phyloP scores from a whole-genome alignment of 768 basidiomycete species.

The Pleurotus tuoliensis region DNA sequence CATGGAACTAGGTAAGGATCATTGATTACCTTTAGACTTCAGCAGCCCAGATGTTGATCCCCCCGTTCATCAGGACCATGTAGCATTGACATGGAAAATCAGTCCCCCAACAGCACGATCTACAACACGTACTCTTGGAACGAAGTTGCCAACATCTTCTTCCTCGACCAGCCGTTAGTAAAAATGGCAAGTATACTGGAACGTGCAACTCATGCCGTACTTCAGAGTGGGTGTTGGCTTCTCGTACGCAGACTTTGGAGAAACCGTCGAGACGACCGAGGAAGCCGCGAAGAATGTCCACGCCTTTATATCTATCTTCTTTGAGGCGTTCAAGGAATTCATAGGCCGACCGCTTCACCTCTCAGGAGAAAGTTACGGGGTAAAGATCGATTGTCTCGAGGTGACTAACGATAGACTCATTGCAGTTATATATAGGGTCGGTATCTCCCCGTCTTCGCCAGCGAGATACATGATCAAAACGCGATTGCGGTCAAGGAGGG shows the following conservation, averaged over 20 bases:
- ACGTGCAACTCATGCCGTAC: not conserved
- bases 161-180: conserved; percentile 59
- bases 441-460: conserved; percentile 72
- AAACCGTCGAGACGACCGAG: conserved; percentile 71
- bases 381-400: conserved; percentile 24
- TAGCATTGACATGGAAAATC: conserved; percentile 51
- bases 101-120: conserved; percentile 53
- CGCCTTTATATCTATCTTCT: conserved; percentile 76
- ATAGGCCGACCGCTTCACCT: conserved; percentile 65
- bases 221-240: conserved; percentile 65
- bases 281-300: conserved; percentile 75
- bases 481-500: conserved; percentile 46
- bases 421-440: conserved; percentile 40
- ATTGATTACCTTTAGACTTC: not conserved
- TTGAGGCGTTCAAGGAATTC: conserved; percentile 74
- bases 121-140: conserved; percentile 70
- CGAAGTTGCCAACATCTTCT: conserved; percentile 64
- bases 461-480: conserved; percentile 74
- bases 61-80: conserved; percentile 28
- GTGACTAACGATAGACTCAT: conserved; percentile 11
- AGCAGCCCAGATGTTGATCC: not conserved
- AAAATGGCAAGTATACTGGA: not conserved
- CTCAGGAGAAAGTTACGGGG: conserved; percentile 78
- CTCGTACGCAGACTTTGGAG: conserved; percentile 66
- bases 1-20: conserved; percentile 64